A percentile compares a stretch with the other conserved stretches of the same genome.
phyloP scores from a whole-genome alignment of 345 rosid species.

The Kernera saxatilis region DNA sequence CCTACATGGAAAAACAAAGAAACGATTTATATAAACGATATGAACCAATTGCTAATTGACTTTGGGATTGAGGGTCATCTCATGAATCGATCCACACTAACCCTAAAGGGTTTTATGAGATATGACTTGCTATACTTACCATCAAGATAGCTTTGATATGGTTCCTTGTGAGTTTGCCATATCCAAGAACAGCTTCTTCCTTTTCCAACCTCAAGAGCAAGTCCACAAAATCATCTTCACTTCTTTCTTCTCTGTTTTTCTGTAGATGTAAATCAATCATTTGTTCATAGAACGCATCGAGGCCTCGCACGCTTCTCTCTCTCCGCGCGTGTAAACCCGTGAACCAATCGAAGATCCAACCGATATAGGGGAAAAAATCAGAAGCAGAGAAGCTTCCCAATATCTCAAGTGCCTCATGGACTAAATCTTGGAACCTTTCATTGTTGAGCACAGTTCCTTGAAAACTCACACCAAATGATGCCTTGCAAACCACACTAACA shows the following conservation, averaged over 20 bases:
- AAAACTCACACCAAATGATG: constrained; percentile 30
- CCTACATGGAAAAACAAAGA: background rate
- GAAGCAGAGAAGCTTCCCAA: constrained; percentile 33
- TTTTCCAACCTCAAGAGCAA: constrained; percentile 35
- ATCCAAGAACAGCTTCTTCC: constrained; percentile 24
- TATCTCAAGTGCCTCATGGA: constrained; percentile 29
- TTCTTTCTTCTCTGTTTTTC: constrained; percentile 7
- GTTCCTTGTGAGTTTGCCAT: constrained; percentile 27
- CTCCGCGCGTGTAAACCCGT: constrained; percentile 26
- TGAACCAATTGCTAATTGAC: background rate
- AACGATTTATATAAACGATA: background rate
- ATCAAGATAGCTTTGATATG: constrained; percentile 28
- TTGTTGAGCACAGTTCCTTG: constrained; percentile 25
- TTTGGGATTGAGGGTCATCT: background rate
- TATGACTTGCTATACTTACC: constrained; percentile 10
- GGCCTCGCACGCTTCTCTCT: constrained; percentile 26
- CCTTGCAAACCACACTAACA: constrained; percentile 24
- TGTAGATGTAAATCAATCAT: constrained; percentile 41
- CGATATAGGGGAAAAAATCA: constrained; percentile 31
- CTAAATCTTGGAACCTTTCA: constrained; percentile 24
- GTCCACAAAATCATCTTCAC: constrained; percentile 31
- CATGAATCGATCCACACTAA: background rate
- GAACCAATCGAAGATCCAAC: constrained; percentile 40
- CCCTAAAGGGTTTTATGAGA: background rate
- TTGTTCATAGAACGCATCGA: constrained; percentile 31